Conservation (phyloP, 2,329 filamentous ascomycete genomes). For the Microdochium trichocladiopsis region DNA sequence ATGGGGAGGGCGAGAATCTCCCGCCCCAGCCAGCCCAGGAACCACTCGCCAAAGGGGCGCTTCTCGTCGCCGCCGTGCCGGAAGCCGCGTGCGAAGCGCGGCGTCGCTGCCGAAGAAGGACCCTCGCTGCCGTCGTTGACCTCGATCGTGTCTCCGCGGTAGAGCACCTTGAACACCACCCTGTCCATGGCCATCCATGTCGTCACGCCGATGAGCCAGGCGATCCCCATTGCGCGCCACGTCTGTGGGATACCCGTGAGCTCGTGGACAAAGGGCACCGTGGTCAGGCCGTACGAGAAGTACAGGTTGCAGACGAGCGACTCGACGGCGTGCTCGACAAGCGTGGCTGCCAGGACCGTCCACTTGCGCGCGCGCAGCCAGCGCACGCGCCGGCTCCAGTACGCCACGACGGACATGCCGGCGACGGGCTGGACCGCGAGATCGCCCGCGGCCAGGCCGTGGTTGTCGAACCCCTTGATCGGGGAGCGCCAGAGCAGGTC, state of each 20-base stretch:
- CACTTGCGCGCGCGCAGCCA: slow-evolving; percentile 95
- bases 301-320: slow-evolving; percentile 77
- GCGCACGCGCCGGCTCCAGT: slow-evolving; percentile 72
- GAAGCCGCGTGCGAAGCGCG: slow-evolving; percentile 58
- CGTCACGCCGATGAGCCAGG: slow-evolving; percentile 60
- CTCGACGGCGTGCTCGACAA: slow-evolving; percentile 91
- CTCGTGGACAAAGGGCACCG: slow-evolving; percentile 55
- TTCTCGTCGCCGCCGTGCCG: slow-evolving; percentile 29
- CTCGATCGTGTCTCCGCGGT: slow-evolving; percentile 65
- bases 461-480: slow-evolving; percentile 63
- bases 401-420: slow-evolving; percentile 69
- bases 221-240: slow-evolving; percentile 56
- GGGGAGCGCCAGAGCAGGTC: slow-evolving; percentile 78
- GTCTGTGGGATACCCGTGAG: slow-evolving; percentile 50
- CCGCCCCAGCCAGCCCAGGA: slow-evolving; percentile 76
- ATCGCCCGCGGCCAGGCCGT: slow-evolving; percentile 78
- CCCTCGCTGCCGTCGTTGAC: slow-evolving; percentile 25
- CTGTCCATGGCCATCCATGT: slow-evolving; percentile 74
- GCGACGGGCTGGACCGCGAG: slow-evolving; percentile 85
- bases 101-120: slow-evolving; percentile 38
- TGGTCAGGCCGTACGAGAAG: slow-evolving; percentile 72
- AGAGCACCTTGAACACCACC: slow-evolving; percentile 64
- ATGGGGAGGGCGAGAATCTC: slow-evolving; percentile 80
- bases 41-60: slow-evolving; percentile 63
- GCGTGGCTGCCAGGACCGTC: slow-evolving; percentile 80